Base-by-base conservation (phyloP, 768 basidiomycete species). In the Leucosporidium creatinivorum region DNA sequence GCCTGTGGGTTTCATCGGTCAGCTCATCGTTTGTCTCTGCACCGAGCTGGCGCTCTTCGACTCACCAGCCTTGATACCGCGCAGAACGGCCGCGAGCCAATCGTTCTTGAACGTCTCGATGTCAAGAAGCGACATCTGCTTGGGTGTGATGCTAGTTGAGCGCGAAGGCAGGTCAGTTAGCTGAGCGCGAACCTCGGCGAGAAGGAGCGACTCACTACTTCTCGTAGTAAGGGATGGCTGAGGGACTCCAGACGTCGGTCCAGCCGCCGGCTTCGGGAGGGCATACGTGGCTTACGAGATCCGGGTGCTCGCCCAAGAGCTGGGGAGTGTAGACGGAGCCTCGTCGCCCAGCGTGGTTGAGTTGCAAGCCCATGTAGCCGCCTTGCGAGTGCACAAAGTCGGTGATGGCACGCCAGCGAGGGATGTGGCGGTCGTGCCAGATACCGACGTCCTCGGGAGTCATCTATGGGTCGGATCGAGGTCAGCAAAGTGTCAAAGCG, bases 161-260 rank as follows among this genome's bases (percentile, higher is more conserved):
- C 2, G 15, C 39, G 39, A 44, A 10, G 39, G 8, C 15, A 44
- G 39, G 39, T 44, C 10, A 44, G 39, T 13, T 12, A 44, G 39
- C 39, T 44, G 8, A 10, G 28, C 8, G 61, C 61, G 25, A 36
- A 62, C 28, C 48, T 21, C 52, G 61, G 48, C 61, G 26, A 62
- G 4, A 51, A 26, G 30, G 61, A 50, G 49, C 61, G 15, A 12
- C 39, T 44, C 39, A 44, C 39, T 81, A 86, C 3, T 73, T 77
- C 0, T 83, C 77, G 30, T 39, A 50, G 76, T 83, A 91, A 0
- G 85, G 79, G 52, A 89, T 79, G 0, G 79, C 78, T 30, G 84
- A 85, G 0, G 89, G 86, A 0, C 79, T 86, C 69, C 82, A 81
- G 21, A 89, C 89, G 65, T 85, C 80, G 0, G 86, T 85, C 89